phyloP scores from a whole-genome alignment of 192 early-diverging fungal species.

The Coemansia sp. region DNA sequence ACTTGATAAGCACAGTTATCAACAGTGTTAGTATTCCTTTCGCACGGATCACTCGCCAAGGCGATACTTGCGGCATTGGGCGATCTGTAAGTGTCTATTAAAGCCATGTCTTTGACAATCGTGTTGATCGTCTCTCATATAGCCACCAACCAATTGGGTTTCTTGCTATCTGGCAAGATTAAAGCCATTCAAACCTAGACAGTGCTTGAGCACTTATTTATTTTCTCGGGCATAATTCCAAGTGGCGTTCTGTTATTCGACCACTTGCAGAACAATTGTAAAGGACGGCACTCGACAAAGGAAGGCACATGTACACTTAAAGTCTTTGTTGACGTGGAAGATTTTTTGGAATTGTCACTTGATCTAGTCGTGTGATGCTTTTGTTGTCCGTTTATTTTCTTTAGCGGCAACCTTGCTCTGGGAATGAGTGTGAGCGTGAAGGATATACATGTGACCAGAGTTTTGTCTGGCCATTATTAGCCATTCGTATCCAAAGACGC shows the following conservation, averaged over 20 bases:
- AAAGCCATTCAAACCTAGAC: not conserved
- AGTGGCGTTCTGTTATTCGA: not conserved
- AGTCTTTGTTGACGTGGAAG: not conserved
- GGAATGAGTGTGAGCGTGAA: not conserved
- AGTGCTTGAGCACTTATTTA: not conserved
- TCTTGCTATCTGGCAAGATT: not conserved
- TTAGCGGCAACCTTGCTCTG: not conserved
- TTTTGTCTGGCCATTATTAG: not conserved
- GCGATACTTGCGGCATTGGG: not conserved
- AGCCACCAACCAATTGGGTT: not conserved
- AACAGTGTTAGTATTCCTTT: not conserved
- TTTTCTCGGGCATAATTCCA: not conserved
- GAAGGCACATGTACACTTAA: not conserved
- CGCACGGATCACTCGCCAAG: not conserved
- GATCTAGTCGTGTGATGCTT: not conserved
- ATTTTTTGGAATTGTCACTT: not conserved
- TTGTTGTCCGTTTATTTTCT: not conserved
- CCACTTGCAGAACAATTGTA: not conserved
- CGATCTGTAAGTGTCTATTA: not conserved
- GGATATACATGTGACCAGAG: not conserved
- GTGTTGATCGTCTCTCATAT: not conserved
- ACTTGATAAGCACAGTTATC: not conserved
- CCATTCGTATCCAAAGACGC: not conserved
- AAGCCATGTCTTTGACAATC: conserved; percentile 3
- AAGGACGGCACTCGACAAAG: not conserved